Evolutionary conservation across 257 asterid species (phyloP).

Genomic region (Primulina tabacum): DNA sequence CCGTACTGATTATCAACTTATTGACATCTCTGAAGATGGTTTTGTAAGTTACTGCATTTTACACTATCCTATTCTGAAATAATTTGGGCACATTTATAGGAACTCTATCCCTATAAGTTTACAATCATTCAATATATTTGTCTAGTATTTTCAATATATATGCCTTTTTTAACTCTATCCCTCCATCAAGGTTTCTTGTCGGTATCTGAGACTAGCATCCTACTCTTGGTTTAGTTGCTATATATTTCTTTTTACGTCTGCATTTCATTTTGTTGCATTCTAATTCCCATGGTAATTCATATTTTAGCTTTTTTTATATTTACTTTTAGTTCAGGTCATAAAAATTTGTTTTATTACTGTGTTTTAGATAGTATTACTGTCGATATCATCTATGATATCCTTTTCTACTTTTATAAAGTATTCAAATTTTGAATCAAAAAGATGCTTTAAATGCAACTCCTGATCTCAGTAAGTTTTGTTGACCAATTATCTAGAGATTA

Average conservation of each 20-base stretch:
- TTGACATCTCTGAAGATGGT: conserved; percentile 40
- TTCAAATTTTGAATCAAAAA: neutral
- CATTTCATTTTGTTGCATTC: neutral
- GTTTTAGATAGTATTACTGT: neutral
- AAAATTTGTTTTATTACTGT: neutral
- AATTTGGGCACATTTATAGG: neutral
- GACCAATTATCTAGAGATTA: too few species aligned
- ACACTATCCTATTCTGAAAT: neutral
- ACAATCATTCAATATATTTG: neutral
- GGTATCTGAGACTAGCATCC: neutral
- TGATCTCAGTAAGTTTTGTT: too few species aligned
- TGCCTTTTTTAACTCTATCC: neutral
- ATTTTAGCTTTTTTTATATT: neutral
- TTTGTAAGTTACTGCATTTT: conserved; percentile 28
- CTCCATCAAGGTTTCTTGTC: neutral
- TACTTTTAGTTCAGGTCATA: too few species aligned
- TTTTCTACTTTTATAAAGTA: neutral
- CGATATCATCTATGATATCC: neutral
- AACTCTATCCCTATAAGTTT: too few species aligned
- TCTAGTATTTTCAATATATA: too few species aligned
- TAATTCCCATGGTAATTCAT: neutral
- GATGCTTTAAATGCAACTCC: neutral
- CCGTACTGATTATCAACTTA: conserved; percentile 57
- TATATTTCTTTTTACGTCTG: neutral
- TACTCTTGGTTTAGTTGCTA: neutral